phyloP scores from a whole-genome alignment of 768 basidiomycete species.

The Tricholoma sp. region DNA sequence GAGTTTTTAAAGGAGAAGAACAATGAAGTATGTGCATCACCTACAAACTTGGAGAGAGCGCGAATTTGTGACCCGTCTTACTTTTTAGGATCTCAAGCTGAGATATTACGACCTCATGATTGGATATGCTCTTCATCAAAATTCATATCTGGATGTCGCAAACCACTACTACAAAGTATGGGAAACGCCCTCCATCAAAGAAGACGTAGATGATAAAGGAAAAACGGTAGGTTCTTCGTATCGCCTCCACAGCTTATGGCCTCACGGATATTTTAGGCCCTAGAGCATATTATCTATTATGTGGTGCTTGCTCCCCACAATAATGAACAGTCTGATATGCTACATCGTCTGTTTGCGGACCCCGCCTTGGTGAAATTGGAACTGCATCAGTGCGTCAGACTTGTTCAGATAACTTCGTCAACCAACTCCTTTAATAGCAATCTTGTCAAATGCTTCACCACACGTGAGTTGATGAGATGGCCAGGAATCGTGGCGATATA shows the following conservation, averaged over 20 bases:
- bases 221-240: conserved; percentile 45
- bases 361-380: conserved; percentile 77
- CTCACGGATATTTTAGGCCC: conserved; percentile 47
- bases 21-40: conserved; percentile 61
- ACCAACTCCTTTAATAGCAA: conserved; percentile 50
- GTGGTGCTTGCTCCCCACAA: conserved; percentile 89
- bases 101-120: conserved; percentile 98
- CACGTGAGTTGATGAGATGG: conserved; percentile 94
- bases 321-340: conserved; percentile 97
- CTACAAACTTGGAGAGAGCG: not conserved
- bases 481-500: conserved; percentile 88
- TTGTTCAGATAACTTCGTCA: not conserved
- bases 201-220: conserved; percentile 67
- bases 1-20: conserved; percentile 84
- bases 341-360: conserved; percentile 80
- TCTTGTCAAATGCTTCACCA: conserved; percentile 90
- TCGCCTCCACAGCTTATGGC: conserved; percentile 1
- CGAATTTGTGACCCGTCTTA: conserved; percentile 2
- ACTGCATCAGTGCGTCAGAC: conserved; percentile 66
- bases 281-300: conserved; percentile 94
- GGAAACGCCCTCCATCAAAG: conserved; percentile 94
- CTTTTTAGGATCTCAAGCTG: conserved; percentile 81
- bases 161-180: conserved; percentile 96
- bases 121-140: conserved; percentile 81
- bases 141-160: conserved; percentile 86